phyloP scores from a whole-genome alignment of 2,329 filamentous ascomycete genomes.

The Clarireedia sp. region DNA sequence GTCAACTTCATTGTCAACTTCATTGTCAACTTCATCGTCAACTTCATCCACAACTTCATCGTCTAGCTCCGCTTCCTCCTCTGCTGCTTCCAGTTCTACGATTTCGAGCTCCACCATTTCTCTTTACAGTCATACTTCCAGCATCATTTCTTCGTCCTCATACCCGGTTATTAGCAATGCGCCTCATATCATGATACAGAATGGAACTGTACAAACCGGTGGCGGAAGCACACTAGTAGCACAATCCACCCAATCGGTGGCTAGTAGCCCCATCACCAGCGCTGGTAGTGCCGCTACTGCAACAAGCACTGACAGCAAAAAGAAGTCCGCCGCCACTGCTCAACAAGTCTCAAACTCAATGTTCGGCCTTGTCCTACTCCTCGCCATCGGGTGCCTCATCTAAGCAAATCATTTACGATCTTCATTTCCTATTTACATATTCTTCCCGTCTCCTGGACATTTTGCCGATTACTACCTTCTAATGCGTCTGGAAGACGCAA shows the following conservation, averaged over 20 bases:
- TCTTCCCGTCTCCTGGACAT: not conserved
- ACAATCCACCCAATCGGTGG: not conserved
- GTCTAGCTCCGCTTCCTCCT: not conserved
- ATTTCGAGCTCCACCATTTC: conserved; percentile 6
- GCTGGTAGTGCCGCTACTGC: not conserved
- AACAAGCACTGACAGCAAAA: not conserved
- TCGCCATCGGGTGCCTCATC: conserved; percentile 4
- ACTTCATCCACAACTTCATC: conserved; percentile 14
- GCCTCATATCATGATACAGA: conserved; percentile 24
- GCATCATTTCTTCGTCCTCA: conserved; percentile 9
- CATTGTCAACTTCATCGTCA: conserved; percentile 9
- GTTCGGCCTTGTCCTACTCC: not conserved
- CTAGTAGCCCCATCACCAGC: conserved; percentile 1
- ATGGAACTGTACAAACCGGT: conserved; percentile 12
- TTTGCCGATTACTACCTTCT: conserved; percentile 2
- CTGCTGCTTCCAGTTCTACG: conserved; percentile 2
- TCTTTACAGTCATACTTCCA: conserved; percentile 10
- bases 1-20: too few species aligned
- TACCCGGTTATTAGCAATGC: conserved; percentile 12
- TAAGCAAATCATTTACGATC: not conserved
- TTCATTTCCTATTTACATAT: not conserved
- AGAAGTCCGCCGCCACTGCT: conserved; percentile 2
- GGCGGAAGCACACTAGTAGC: not conserved
- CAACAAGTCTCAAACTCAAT: conserved; percentile 2
- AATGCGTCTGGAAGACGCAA: conserved; percentile 11